A percentile compares a stretch with the other conserved stretches of the same genome.
phyloP scores from a whole-genome alignment of 2,329 filamentous ascomycete species.

The Fusarium verticillioides region DNA sequence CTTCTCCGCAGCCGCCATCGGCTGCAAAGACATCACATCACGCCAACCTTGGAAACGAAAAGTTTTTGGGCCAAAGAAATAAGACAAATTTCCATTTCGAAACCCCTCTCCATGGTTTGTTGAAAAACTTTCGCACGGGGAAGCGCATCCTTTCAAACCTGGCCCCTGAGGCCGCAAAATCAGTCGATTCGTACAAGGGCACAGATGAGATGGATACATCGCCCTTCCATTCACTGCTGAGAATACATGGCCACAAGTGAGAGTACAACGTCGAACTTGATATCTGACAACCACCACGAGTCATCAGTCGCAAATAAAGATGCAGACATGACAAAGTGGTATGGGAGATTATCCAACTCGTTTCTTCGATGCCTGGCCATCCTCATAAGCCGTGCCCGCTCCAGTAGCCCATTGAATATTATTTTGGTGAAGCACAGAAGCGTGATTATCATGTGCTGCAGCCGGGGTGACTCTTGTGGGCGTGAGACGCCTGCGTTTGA shows the following conservation, averaged over 20 bases:
- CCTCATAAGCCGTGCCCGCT: neutral
- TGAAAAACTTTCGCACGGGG: conserved; percentile 1
- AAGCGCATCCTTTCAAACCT: conserved; percentile 21
- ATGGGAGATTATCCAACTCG: conserved; percentile 10
- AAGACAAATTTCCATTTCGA: neutral
- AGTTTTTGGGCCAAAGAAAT: neutral
- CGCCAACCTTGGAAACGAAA: neutral
- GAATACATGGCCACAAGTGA: conserved; percentile 14
- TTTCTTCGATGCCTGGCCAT: neutral
- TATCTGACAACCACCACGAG: neutral
- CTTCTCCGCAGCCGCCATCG: conserved; percentile 17
- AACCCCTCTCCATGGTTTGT: conserved; percentile 2
- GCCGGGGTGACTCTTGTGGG: neutral
- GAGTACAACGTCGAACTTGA: conserved; percentile 9
- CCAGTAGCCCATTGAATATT: neutral
- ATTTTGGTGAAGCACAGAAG: neutral
- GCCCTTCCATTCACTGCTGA: conserved; percentile 4
- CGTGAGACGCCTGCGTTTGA: conserved; percentile 1
- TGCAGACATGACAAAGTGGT: conserved; percentile 11
- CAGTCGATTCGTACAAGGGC: conserved; percentile 24
- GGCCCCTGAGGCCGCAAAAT: conserved; percentile 16
- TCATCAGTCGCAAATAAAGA: conserved; percentile 1
- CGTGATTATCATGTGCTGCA: conserved; percentile 5
- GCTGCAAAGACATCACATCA: neutral
- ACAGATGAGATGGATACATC: neutral